A percentile compares a stretch with the other conserved stretches of the same genome.
phyloP scores from a whole-genome alignment of 2,329 filamentous ascomycete genomes.

The Emergomyces africanus region DNA sequence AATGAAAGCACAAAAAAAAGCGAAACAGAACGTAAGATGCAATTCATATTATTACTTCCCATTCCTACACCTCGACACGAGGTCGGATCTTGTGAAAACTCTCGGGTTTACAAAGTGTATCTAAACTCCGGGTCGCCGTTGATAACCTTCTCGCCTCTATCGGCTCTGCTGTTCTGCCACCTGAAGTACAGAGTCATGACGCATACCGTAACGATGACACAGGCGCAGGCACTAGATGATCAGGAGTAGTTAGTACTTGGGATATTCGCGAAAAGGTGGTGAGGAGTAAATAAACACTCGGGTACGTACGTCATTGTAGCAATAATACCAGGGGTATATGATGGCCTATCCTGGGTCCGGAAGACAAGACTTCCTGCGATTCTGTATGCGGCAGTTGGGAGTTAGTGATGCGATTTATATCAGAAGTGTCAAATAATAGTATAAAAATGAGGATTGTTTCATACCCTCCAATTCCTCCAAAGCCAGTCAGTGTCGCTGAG shows the following conservation, averaged over 20 bases:
- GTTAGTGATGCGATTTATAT: background rate
- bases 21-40: background rate
- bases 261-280: background rate
- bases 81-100: background rate
- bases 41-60: background rate
- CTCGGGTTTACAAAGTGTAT: conserved; percentile 4
- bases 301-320: conserved; percentile 7
- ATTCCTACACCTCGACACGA: background rate
- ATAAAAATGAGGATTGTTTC: background rate
- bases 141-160: conserved; percentile 5
- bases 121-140: conserved; percentile 2
- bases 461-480: conserved; percentile 52
- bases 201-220: background rate
- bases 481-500: conserved; percentile 58
- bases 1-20: background rate
- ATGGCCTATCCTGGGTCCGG: conserved; percentile 21
- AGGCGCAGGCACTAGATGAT: background rate
- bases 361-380: conserved; percentile 62
- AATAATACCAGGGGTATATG: conserved; percentile 8
- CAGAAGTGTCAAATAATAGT: background rate
- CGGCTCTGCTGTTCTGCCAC: conserved; percentile 5
- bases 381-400: conserved; percentile 17
- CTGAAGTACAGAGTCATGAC: conserved; percentile 4
- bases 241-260: background rate
- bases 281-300: background rate